phyloP scores from a whole-genome alignment of 208 protist species.

The Wallacemonas sp. region DNA sequence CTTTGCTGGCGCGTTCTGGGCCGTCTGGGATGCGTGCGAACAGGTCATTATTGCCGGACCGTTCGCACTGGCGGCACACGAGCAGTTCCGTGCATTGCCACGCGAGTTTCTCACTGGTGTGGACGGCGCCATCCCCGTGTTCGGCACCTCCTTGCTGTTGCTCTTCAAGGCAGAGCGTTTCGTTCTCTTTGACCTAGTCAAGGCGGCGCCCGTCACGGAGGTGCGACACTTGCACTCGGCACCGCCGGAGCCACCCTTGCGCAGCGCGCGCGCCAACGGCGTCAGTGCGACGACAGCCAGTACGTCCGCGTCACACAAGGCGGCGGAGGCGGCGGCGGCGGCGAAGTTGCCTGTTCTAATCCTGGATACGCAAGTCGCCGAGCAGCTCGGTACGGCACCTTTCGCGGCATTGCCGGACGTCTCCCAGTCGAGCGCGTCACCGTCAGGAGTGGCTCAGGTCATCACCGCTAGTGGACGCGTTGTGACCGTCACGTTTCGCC shows the following conservation, averaged over 20 bases:
- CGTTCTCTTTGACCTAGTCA: slow-evolving; percentile 52
- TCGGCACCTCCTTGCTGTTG: slow-evolving; percentile 45
- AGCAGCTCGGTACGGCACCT: neutral
- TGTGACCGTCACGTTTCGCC: neutral
- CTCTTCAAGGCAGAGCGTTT: slow-evolving; percentile 64
- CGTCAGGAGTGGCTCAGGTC: neutral
- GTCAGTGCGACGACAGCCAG: neutral
- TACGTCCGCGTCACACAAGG: too few relatives aligned
- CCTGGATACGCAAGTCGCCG: neutral
- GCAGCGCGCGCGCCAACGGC: neutral
- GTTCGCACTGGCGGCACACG: slow-evolving; percentile 23
- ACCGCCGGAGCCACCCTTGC: slow-evolving; percentile 5
- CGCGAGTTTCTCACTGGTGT: slow-evolving; percentile 32
- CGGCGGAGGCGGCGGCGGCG: neutral
- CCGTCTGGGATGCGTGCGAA: slow-evolving; percentile 46
- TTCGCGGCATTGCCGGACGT: neutral
- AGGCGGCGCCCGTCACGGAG: neutral
- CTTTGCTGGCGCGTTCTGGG: slow-evolving; percentile 40
- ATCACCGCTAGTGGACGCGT: neutral
- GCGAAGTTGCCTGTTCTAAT: neutral
- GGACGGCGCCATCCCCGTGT: slow-evolving; percentile 47
- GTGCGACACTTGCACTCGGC: slow-evolving; percentile 1
- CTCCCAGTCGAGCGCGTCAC: neutral
- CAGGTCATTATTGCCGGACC: slow-evolving; percentile 39
- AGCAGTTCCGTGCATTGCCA: slow-evolving; percentile 47